Conservation (phyloP, 78 protist species). For the Polysphondylium violaceum region DNA sequence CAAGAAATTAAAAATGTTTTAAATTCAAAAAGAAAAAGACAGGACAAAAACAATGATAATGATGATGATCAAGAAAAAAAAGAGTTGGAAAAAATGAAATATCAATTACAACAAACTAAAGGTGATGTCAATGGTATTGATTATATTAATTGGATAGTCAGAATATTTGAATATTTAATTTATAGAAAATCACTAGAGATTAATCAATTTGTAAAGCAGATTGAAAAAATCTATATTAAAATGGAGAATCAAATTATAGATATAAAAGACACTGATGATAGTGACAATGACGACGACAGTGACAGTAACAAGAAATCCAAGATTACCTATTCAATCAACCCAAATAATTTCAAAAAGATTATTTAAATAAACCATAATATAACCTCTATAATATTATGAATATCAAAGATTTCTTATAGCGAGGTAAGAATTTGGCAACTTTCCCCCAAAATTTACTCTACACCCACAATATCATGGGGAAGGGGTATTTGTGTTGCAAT, state of each 20-base stretch:
- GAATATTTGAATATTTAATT: conserved; percentile 3
- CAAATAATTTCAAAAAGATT: too few species aligned
- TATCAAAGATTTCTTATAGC: too few species aligned
- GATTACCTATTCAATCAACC: conserved; percentile 4
- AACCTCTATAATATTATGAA: too few species aligned
- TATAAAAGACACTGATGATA: too few species aligned
- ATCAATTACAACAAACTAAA: background rate
- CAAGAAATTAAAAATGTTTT: background rate
- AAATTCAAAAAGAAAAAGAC: background rate
- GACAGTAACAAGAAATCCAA: too few species aligned
- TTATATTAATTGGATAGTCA: conserved; percentile 11
- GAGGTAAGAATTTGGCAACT: too few species aligned
- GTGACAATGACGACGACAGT: too few species aligned
- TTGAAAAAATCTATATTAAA: conserved; percentile 14
- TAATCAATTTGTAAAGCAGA: conserved; percentile 7
- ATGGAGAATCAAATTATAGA: background rate
- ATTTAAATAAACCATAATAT: too few species aligned
- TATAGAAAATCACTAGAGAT: conserved; percentile 9
- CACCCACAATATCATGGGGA: too few species aligned
- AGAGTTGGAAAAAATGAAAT: background rate
- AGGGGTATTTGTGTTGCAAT: too few species aligned
- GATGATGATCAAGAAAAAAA: background rate
- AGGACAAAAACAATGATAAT: background rate
- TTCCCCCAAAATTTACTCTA: too few species aligned
- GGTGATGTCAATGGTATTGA: background rate